These are phyloP conservation scores for Rhizopus arrhizus DNA, from an alignment of 371 early-diverging fungal genomes.

Conservation along the genomic window DNA sequence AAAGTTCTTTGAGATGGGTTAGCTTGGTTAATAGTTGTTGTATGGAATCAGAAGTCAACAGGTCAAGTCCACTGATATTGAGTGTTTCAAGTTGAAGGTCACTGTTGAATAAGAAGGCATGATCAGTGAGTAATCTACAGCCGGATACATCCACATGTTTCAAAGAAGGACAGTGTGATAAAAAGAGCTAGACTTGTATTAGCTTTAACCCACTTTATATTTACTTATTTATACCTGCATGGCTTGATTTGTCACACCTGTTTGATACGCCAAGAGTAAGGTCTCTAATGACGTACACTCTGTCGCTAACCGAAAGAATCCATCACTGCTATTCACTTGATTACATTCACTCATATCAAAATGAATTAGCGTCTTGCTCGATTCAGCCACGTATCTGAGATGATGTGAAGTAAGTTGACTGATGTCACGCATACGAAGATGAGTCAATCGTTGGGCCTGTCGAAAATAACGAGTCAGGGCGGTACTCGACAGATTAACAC, in stretches of 20 bases:
- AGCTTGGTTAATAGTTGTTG: slow-evolving; percentile 19
- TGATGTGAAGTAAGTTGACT: slow-evolving; percentile 37
- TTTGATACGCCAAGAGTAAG: slow-evolving; percentile 40
- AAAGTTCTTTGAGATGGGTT: slow-evolving; percentile 13
- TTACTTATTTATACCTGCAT: slow-evolving; percentile 30
- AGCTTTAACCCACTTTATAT: not conserved
- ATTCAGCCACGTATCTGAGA: slow-evolving; percentile 21
- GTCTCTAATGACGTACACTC: slow-evolving; percentile 30
- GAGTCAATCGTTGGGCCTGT: slow-evolving; percentile 16
- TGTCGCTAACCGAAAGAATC: slow-evolving; percentile 29
- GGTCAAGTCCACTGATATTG: slow-evolving; percentile 29
- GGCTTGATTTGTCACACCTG: slow-evolving; percentile 39
- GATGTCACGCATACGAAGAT: slow-evolving; percentile 46
- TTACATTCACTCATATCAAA: slow-evolving; percentile 50
- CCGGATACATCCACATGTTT: slow-evolving; percentile 35
- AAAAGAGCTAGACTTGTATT: slow-evolving; percentile 15
- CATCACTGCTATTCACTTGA: slow-evolving; percentile 25
- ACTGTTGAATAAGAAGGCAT: slow-evolving; percentile 24
- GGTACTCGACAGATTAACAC: slow-evolving; percentile 27
- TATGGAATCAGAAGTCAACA: slow-evolving; percentile 17
- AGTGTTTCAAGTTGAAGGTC: slow-evolving; percentile 27
- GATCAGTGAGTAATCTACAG: slow-evolving; percentile 31
- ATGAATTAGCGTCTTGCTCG: slow-evolving; percentile 25
- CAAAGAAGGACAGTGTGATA: slow-evolving; percentile 24
- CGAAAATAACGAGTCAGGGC: slow-evolving; percentile 30